Conservation (phyloP, 208 protist species). For the Acanthamoeba lenticulata region DNA sequence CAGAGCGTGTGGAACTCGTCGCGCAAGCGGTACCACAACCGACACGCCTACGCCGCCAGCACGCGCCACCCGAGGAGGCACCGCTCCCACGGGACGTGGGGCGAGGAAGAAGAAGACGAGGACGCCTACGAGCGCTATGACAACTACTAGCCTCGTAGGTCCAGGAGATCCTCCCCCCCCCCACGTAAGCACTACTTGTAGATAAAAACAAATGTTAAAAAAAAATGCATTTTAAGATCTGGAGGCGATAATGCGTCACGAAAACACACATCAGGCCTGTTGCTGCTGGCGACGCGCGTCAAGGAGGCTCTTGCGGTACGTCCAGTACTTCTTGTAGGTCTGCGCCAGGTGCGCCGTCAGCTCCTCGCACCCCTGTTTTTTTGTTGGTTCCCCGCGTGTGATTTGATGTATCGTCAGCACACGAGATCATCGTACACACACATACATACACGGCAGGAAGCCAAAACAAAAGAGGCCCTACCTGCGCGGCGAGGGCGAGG, state of each 20-base stretch:
- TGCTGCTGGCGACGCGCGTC: not conserved
- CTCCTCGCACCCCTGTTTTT: not conserved
- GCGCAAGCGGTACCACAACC: slow-evolving; percentile 18
- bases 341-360: not conserved
- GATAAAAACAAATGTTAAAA: too few relatives aligned
- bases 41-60: not conserved
- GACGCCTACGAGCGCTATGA: not conserved
- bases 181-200: too few relatives aligned
- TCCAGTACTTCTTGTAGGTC: slow-evolving; percentile 52
- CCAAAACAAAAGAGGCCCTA: not conserved
- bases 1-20: not conserved
- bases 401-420: too few relatives aligned
- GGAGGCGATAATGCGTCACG: not conserved
- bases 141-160: not conserved
- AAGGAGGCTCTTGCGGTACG: not conserved
- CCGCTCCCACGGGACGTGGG: not conserved
- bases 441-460: not conserved
- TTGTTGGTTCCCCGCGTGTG: not conserved
- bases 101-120: not conserved
- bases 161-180: too few relatives aligned
- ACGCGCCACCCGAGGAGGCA: not conserved
- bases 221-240: not conserved
- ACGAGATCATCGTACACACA: not conserved
- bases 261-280: not conserved
- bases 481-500: not conserved